A percentile compares a stretch with the other conserved stretches of the same genome.
Conservation (phyloP, 768 basidiomycete species). For the Xerocomellus chrysenteron region DNA sequence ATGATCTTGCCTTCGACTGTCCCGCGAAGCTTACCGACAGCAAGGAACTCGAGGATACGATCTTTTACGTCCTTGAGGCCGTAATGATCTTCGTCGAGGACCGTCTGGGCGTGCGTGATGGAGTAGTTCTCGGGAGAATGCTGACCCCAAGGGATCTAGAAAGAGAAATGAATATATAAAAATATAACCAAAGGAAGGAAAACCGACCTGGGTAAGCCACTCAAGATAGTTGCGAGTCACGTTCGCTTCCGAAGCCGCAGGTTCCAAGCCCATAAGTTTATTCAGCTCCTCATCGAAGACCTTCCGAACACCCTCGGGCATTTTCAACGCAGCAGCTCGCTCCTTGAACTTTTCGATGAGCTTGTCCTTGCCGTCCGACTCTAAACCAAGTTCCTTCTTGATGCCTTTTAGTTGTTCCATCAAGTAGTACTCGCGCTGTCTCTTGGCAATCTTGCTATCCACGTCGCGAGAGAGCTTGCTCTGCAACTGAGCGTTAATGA, state of each 20-base stretch:
- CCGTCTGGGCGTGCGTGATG: conserved; percentile 73
- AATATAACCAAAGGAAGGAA: not conserved
- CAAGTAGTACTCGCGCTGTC: conserved; percentile 92
- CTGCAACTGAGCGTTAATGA: conserved; percentile 95
- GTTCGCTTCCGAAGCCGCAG: conserved; percentile 88
- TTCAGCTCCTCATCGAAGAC: conserved; percentile 95
- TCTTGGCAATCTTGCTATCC: conserved; percentile 90
- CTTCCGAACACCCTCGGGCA: conserved; percentile 88
- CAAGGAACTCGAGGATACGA: conserved; percentile 93
- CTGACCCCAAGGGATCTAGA: conserved; percentile 92
- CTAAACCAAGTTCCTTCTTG: conserved; percentile 95
- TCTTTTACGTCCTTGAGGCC: conserved; percentile 91
- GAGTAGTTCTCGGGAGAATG: conserved; percentile 93
- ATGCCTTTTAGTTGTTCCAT: conserved; percentile 97
- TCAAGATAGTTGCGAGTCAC: conserved; percentile 95
- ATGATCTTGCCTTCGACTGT: conserved; percentile 98
- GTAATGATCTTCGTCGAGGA: conserved; percentile 95
- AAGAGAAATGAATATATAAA: conserved; percentile 1
- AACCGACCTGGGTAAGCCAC: conserved; percentile 76
- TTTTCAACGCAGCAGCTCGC: conserved; percentile 73
- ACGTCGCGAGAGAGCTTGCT: conserved; percentile 91
- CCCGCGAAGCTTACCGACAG: conserved; percentile 91
- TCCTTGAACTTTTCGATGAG: conserved; percentile 91
- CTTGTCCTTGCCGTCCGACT: conserved; percentile 93
- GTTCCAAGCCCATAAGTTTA: conserved; percentile 87